phyloP scores from a whole-genome alignment of 2,329 filamentous ascomycete genomes.

The Amesomyces nigricolor region DNA sequence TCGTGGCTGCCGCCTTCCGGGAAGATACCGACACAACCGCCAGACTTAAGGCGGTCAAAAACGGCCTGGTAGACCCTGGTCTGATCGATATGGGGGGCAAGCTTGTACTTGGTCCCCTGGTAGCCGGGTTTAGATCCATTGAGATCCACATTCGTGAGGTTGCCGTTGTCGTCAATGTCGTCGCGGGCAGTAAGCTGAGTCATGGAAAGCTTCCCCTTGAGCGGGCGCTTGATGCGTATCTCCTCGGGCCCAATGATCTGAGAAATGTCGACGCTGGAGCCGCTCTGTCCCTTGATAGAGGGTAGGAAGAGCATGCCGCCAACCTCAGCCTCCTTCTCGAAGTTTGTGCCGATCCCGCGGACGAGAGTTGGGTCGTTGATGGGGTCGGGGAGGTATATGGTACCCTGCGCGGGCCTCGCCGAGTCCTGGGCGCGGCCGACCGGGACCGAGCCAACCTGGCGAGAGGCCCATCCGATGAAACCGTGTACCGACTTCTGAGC shows the following conservation, averaged over 20 bases:
- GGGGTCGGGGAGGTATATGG: constrained; percentile 84
- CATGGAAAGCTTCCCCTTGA: constrained; percentile 70
- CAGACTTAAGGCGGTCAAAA: constrained; percentile 72
- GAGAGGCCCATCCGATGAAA: constrained; percentile 83
- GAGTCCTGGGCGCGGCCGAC: constrained; percentile 87
- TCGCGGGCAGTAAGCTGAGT: constrained; percentile 76
- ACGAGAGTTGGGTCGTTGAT: constrained; percentile 77
- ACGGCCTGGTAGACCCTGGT: constrained; percentile 90
- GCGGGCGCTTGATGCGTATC: constrained; percentile 78
- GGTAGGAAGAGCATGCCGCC: constrained; percentile 85
- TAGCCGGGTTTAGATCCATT: constrained; percentile 57
- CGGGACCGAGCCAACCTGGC: constrained; percentile 82
- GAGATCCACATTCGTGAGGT: constrained; percentile 51
- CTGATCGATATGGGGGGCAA: constrained; percentile 90
- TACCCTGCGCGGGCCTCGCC: constrained; percentile 72
- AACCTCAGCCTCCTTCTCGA: constrained; percentile 67
- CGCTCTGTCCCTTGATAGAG: constrained; percentile 67
- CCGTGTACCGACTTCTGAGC: constrained; percentile 93
- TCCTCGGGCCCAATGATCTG: constrained; percentile 77
- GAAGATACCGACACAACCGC: constrained; percentile 93
- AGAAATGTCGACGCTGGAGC: constrained; percentile 76
- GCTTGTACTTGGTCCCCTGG: constrained; percentile 74
- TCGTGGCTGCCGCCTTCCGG: constrained; percentile 96
- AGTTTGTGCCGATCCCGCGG: constrained; percentile 74
- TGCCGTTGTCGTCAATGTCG: constrained; percentile 62